These are phyloP conservation scores for Scopulariopsis brevicaulis DNA, from an alignment of 2,329 filamentous ascomycete species.

Conservation along the genomic window DNA sequence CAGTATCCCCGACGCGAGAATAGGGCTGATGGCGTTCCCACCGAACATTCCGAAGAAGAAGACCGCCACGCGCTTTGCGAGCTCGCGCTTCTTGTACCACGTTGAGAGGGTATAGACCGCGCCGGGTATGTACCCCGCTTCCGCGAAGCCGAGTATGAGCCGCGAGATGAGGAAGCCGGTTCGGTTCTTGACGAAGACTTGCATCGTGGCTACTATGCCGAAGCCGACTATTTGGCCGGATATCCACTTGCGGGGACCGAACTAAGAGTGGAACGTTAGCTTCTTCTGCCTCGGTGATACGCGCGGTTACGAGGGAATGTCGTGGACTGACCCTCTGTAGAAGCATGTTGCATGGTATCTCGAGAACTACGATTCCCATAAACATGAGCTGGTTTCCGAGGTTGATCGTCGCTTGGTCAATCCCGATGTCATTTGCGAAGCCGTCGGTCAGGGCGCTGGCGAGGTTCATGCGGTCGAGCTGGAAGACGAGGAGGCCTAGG, in stretches of 20 bases:
- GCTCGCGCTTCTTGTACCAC: slow-evolving; percentile 34
- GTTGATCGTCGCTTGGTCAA: slow-evolving; percentile 35
- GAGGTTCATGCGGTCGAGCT: slow-evolving; percentile 40
- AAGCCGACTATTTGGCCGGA: slow-evolving; percentile 34
- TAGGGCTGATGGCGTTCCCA: slow-evolving; percentile 33
- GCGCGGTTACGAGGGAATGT: not conserved
- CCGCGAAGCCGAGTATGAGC: slow-evolving; percentile 31
- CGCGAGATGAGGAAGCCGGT: slow-evolving; percentile 31
- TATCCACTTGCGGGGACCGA: slow-evolving; percentile 36
- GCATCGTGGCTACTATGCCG: slow-evolving; percentile 30
- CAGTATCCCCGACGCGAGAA: slow-evolving; percentile 35
- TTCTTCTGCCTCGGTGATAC: too few relatives aligned
- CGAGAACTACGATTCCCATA: slow-evolving; percentile 33
- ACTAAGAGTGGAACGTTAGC: slow-evolving; percentile 10
- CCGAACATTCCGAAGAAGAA: slow-evolving; percentile 44
- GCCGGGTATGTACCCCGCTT: slow-evolving; percentile 40
- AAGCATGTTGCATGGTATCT: slow-evolving; percentile 39
- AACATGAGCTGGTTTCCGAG: slow-evolving; percentile 42
- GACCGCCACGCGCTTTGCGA: slow-evolving; percentile 32
- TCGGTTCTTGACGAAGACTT: slow-evolving; percentile 27
- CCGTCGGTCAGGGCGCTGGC: slow-evolving; percentile 36
- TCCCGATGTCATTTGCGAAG: slow-evolving; percentile 27
- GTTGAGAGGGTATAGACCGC: slow-evolving; percentile 37
- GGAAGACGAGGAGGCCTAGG: slow-evolving; percentile 36
- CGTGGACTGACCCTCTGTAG: slow-evolving; percentile 16